Conservation (phyloP, 2,329 filamentous ascomycete genomes). For the Achaetomium macrosporum region DNA sequence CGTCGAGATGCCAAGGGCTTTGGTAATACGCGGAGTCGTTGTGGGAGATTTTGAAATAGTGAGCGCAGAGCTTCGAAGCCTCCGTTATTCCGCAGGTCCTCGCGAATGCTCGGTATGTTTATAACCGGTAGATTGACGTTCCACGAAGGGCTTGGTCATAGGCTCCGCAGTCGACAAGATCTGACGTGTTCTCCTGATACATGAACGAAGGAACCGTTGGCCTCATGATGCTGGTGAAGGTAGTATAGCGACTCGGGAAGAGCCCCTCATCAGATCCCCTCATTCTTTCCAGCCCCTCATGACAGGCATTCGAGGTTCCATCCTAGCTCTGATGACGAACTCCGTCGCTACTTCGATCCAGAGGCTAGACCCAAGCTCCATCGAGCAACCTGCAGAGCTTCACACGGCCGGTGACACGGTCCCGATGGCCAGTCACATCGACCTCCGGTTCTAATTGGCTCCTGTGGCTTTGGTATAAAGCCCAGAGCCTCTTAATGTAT, state of each 20-base stretch:
- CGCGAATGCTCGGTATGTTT: neutral
- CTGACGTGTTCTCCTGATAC: neutral
- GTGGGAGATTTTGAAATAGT: neutral
- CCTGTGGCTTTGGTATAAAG: neutral
- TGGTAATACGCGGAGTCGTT: neutral
- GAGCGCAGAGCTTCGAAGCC: neutral
- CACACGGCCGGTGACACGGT: conserved; percentile 13
- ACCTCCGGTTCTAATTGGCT: conserved; percentile 12
- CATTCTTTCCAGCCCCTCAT: conserved; percentile 5
- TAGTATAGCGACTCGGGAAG: neutral
- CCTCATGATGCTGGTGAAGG: neutral
- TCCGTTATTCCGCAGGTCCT: neutral
- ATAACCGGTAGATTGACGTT: neutral
- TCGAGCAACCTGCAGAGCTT: neutral
- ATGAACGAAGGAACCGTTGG: neutral
- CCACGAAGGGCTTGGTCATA: neutral
- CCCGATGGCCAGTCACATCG: conserved; percentile 4
- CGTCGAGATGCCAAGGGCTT: neutral
- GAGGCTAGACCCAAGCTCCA: conserved; percentile 1
- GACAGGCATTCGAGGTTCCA: neutral
- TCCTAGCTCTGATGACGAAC: neutral
- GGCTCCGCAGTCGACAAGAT: neutral
- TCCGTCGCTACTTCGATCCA: neutral
- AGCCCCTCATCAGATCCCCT: neutral
- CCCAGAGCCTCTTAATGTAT: conserved; percentile 1